Percentiles rank a stretch among this genome's conserved stretches.
Conservation (phyloP, 2,329 filamentous ascomycete species). For the Tothia fuscella region DNA sequence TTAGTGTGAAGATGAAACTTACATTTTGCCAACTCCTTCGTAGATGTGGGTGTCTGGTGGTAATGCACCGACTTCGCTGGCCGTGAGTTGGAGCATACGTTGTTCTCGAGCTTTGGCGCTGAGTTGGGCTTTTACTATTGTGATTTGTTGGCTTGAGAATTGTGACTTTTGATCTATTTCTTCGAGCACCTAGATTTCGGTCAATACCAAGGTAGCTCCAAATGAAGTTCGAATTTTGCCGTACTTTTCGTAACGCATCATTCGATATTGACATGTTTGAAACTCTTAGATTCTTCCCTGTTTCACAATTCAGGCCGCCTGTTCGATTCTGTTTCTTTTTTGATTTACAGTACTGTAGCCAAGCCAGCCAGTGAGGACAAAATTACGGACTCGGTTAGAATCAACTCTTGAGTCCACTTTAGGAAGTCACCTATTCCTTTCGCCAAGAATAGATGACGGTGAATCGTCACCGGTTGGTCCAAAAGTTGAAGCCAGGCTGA, state of each 20-base stretch:
- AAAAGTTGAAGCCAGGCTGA: no score
- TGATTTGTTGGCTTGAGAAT: slow-evolving; percentile 84
- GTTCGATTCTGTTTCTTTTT: no score
- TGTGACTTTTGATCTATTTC: slow-evolving; percentile 89
- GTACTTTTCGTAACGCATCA: slow-evolving; percentile 84
- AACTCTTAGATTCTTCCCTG: no score
- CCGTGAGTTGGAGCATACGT: slow-evolving; percentile 77
- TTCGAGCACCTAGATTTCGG: slow-evolving; percentile 57
- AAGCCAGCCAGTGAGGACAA: no score
- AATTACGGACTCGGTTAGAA: no score
- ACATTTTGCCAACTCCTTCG: slow-evolving; percentile 97
- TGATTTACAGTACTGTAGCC: no score
- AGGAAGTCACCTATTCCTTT: no score
- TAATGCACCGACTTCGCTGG: slow-evolving; percentile 67
- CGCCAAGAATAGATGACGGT: no score
- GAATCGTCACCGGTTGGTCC: no score
- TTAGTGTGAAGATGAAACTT: no score
- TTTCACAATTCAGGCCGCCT: no score
- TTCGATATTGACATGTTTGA: slow-evolving; percentile 90
- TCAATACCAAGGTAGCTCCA: not conserved
- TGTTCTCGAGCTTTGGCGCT: slow-evolving; percentile 76
- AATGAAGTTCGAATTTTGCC: slow-evolving; percentile 13
- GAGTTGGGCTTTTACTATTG: slow-evolving; percentile 73
- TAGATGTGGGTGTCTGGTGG: slow-evolving; percentile 71
- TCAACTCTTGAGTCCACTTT: no score